These are phyloP conservation scores for Xylariaceae sp. DNA, from an alignment of 2,329 filamentous ascomycete genomes.

Conservation along the genomic window DNA sequence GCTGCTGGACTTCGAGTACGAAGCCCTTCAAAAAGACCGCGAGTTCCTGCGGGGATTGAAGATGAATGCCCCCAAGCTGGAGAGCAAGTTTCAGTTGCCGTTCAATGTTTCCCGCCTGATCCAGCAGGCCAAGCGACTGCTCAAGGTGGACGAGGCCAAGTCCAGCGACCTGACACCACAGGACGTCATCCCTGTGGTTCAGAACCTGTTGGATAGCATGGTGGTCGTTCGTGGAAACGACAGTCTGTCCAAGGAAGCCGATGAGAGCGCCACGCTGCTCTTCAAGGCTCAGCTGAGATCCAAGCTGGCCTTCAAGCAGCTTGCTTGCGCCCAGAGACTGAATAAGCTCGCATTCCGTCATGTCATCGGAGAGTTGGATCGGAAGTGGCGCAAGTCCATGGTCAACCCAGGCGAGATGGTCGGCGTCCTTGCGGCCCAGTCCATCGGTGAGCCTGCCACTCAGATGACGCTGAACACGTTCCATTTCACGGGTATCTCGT, in stretches of 20 bases:
- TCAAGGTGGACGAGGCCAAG: conserved; percentile 79
- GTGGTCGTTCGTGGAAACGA: conserved; percentile 84
- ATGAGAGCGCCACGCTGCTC: conserved; percentile 79
- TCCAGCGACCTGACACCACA: conserved; percentile 86
- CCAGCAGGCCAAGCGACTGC: conserved; percentile 81
- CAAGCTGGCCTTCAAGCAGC: conserved; percentile 83
- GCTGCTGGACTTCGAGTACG: conserved; percentile 83
- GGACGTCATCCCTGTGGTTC: conserved; percentile 78
- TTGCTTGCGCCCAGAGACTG: conserved; percentile 79
- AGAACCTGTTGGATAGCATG: conserved; percentile 68
- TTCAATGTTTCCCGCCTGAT: conserved; percentile 90
- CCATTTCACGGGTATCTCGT: conserved; percentile 99
- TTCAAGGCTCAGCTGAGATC: conserved; percentile 91
- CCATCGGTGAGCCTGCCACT: conserved; percentile 95
- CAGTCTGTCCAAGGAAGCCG: conserved; percentile 75
- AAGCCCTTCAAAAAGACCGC: conserved; percentile 69
- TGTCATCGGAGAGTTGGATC: conserved; percentile 84
- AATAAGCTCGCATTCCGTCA: conserved; percentile 92
- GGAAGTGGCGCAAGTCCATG: conserved; percentile 76
- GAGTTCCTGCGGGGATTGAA: conserved; percentile 66
- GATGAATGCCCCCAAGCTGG: conserved; percentile 59
- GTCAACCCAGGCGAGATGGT: conserved; percentile 98
- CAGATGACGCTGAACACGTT: conserved; percentile 99
- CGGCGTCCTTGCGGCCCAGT: conserved; percentile 93
- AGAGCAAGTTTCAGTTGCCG: conserved; percentile 83